A percentile compares a stretch with the other conserved stretches of the same genome.
Evolutionary conservation across 495 filamentous ascomycete genomes (phyloP).

Genomic region (Talaromyces liani): DNA sequence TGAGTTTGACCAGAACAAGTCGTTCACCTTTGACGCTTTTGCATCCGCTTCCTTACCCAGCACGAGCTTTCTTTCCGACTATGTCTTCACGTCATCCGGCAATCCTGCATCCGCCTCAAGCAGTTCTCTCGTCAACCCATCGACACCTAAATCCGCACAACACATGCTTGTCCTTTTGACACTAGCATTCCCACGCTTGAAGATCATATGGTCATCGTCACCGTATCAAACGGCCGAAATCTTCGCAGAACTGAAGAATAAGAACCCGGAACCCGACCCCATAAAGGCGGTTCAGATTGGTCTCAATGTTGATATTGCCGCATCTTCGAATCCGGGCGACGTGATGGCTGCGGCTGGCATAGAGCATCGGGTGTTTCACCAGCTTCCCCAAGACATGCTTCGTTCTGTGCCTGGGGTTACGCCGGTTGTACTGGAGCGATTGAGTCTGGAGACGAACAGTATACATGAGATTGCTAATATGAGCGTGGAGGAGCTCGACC

Average conservation of each 20-base stretch:
- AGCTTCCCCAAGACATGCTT: constrained; percentile 79
- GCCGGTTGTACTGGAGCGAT: constrained; percentile 58
- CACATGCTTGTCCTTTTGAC: constrained; percentile 88
- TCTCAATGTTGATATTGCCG: constrained; percentile 52
- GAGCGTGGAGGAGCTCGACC: constrained; percentile 60
- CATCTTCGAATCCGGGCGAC: constrained; percentile 49
- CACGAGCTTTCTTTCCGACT: constrained; percentile 39
- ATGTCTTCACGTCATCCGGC: constrained; percentile 60
- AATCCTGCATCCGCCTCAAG: constrained; percentile 44
- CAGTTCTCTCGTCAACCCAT: constrained; percentile 34
- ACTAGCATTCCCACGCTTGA: constrained; percentile 80
- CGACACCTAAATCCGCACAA: constrained; percentile 66
- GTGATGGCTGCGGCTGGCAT: constrained; percentile 49
- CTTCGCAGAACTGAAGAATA: constrained; percentile 85
- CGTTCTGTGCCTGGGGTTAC: constrained; percentile 80
- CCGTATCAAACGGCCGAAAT: constrained; percentile 98
- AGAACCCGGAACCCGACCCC: constrained; percentile 83
- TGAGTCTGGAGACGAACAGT: constrained; percentile 68
- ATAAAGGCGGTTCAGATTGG: constrained; percentile 78
- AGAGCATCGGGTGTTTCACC: constrained; percentile 51
- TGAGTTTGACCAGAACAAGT: constrained; percentile 96
- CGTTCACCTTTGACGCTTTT: constrained; percentile 92
- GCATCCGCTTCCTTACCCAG: constrained; percentile 38
- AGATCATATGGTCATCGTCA: constrained; percentile 86
- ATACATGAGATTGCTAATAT: constrained; percentile 84